These are phyloP conservation scores for Hypholoma sublateritium DNA, from an alignment of 768 basidiomycete genomes.

Conservation along the genomic window DNA sequence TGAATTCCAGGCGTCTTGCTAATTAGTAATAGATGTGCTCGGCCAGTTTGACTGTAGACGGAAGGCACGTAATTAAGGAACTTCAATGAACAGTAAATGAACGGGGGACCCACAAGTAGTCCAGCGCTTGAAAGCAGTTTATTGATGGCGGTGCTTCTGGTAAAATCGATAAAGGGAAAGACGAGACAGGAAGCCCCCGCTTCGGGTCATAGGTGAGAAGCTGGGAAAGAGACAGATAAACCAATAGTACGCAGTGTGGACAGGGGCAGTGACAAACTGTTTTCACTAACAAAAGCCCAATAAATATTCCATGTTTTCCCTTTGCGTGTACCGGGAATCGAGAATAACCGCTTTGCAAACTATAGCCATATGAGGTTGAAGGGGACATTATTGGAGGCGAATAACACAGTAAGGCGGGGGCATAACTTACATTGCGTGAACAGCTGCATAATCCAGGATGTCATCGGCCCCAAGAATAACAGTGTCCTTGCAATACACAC, in stretches of 20 bases:
- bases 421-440: slow-evolving; percentile 65
- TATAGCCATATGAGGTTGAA: slow-evolving; percentile 20
- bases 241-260: slow-evolving; percentile 30
- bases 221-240: slow-evolving; percentile 33
- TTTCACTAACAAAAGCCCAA: slow-evolving; percentile 83
- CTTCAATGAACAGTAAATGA: neutral
- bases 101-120: slow-evolving; percentile 71
- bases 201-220: slow-evolving; percentile 88
- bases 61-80: neutral
- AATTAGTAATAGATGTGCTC: slow-evolving; percentile 87
- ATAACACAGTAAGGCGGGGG: neutral
- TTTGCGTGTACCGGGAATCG: slow-evolving; percentile 87
- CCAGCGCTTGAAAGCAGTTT: slow-evolving; percentile 92
- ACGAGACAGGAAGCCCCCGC: slow-evolving; percentile 66
- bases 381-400: neutral
- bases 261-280: slow-evolving; percentile 73
- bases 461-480: slow-evolving; percentile 77
- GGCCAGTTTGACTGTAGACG: slow-evolving; percentile 77
- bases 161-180: slow-evolving; percentile 78
- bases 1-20: slow-evolving; percentile 78
- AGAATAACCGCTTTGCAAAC: slow-evolving; percentile 80
- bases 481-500: slow-evolving; percentile 59
- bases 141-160: slow-evolving; percentile 89
- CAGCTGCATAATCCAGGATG: slow-evolving; percentile 71
- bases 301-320: slow-evolving; percentile 68